These are phyloP conservation scores for Aureobasidium sp. DNA, from an alignment of 2,329 filamentous ascomycete species.

Conservation along the genomic window DNA sequence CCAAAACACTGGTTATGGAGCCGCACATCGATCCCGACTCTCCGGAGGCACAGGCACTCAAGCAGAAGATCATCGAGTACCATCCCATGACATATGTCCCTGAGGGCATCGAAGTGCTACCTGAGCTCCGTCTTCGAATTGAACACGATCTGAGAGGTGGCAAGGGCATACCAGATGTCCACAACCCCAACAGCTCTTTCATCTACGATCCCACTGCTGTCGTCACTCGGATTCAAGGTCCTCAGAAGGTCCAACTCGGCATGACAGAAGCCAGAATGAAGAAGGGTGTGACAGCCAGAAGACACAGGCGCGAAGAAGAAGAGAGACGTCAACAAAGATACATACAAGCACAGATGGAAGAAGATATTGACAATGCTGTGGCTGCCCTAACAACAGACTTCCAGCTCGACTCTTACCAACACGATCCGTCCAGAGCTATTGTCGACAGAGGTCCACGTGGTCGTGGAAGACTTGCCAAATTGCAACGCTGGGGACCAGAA, in stretches of 20 bases:
- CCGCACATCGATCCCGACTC: slow-evolving; percentile 37
- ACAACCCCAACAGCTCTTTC: slow-evolving; percentile 12
- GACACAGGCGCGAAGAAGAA: slow-evolving; percentile 11
- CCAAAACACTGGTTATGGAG: slow-evolving; percentile 42
- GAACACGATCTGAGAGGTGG: not conserved
- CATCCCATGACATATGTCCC: slow-evolving; percentile 38
- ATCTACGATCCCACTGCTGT: slow-evolving; percentile 18
- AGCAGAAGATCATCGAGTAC: slow-evolving; percentile 40
- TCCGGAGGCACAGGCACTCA: slow-evolving; percentile 38
- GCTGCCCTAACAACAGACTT: slow-evolving; percentile 12
- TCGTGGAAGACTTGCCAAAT: slow-evolving; percentile 10
- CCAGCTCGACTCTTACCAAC: slow-evolving; percentile 17
- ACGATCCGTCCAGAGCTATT: slow-evolving; percentile 14
- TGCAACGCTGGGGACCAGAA: slow-evolving; percentile 8
- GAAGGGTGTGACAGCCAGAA: slow-evolving; percentile 3
- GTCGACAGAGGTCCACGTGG: slow-evolving; percentile 13
- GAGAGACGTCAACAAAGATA: slow-evolving; percentile 12
- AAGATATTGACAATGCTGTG: slow-evolving; percentile 13
- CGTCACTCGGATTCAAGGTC: not conserved
- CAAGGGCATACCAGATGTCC: not conserved
- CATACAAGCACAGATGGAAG: slow-evolving; percentile 11
- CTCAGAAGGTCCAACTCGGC: slow-evolving; percentile 11
- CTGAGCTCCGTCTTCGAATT: slow-evolving; percentile 20
- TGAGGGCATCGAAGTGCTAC: slow-evolving; percentile 30
- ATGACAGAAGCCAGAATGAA: slow-evolving; percentile 13